Conservation (phyloP, 257 asterid species). For the Solanum chilense region DNA sequence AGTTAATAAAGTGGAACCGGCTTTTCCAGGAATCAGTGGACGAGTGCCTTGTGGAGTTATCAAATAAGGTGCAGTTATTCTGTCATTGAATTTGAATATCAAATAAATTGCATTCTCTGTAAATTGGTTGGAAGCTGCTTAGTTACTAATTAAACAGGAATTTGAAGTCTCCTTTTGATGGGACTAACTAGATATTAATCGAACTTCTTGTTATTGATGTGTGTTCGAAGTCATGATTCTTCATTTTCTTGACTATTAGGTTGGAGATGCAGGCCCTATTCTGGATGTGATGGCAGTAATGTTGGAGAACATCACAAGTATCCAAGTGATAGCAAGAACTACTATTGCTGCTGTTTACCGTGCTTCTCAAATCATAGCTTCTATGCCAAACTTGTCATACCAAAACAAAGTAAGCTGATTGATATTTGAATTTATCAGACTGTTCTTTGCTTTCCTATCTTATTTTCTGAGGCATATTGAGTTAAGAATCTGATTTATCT, state of each 20-base stretch:
- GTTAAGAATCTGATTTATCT: not conserved
- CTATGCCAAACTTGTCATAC: constrained; percentile 56
- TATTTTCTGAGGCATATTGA: not conserved
- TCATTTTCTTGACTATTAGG: constrained; percentile 34
- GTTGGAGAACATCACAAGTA: constrained; percentile 81
- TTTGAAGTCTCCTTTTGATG: not conserved
- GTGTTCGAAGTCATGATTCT: not conserved
- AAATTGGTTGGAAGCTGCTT: not conserved
- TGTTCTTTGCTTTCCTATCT: not conserved
- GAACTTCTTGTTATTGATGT: not conserved
- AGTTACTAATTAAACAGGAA: not conserved
- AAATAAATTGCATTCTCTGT: not conserved
- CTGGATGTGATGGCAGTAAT: constrained; percentile 84
- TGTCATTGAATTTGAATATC: not conserved
- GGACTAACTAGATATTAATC: not conserved
- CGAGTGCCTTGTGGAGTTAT: constrained; percentile 71
- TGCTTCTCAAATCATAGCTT: constrained; percentile 76
- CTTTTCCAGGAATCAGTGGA: constrained; percentile 72
- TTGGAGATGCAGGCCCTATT: constrained; percentile 87
- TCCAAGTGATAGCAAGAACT: constrained; percentile 72
- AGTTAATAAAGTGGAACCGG: constrained; percentile 61
- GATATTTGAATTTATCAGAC: not conserved
- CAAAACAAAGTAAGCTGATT: constrained; percentile 51
- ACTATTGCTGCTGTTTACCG: constrained; percentile 69
- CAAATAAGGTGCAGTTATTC: constrained; percentile 46